Evolutionary conservation across 768 basidiomycete genomes (phyloP), one percentile per base, ranked within the genome.

Genomic region (Termitomyces sp.): DNA sequence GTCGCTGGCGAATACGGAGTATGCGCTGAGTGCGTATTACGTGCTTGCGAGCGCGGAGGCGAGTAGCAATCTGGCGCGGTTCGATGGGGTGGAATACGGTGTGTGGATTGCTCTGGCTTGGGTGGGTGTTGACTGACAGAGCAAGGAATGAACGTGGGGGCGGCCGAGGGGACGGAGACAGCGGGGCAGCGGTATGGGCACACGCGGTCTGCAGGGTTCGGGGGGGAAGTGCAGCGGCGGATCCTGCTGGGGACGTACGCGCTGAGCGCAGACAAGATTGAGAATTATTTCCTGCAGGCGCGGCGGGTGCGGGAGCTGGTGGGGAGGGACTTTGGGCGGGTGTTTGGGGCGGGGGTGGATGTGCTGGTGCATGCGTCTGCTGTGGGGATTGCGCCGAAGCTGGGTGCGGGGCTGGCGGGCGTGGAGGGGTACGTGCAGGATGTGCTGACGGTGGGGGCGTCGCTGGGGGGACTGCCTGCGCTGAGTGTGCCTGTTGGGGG

Each of bases 231-330:
- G 5, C 82, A 85, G 68, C 89, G 88, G 68, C 84, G 96, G 0
- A 84, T 99, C 6, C 64, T 98, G 23, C 75, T 98, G 1, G 96
- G 96, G 0, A 94, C 94, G 0, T 93, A 95, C 66, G 91, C 95
- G 2, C 75, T 99, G 43, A 89, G 87, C 0, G 94, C 94, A 30
- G 92, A 94, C 56, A 94, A 94, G n/a, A 98, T 94, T 66, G 89
- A 98, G 71, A 98, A 96, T 66, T 98, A 96, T 69, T 99, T 94
- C 68, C 78, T 98, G 5, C 93, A 96, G 73, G 95, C 96, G 0
- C 88, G 93, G 60, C 80, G 84, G 33, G 81, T 98, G 10, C 85
- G 96, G 1, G 78, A 80, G 50, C 72, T 80, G 8, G 75, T 99
- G 51, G 80, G 82, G 56, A 64, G 77, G 5, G 95, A 98, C 64